Evolutionary conservation across 768 basidiomycete species (phyloP), one percentile per base, ranked within the genome.

Genomic region (Cytidiella melzeri): DNA sequence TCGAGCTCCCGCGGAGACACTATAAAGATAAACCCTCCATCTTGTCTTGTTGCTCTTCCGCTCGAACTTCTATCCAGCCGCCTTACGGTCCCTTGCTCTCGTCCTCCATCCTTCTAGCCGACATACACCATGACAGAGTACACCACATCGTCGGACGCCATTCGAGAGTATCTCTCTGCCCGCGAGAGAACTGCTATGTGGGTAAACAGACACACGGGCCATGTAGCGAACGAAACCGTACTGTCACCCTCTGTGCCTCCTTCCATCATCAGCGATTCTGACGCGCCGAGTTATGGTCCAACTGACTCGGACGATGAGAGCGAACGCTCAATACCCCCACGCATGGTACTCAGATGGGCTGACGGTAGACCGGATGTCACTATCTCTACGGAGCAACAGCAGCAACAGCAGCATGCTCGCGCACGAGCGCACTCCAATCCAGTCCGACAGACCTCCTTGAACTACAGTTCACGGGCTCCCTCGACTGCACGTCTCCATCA

Each of bases 321-420:
- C 54, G 55, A 62, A 13, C 68, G 67, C 51, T 76, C 75, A 0
- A 57, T 79, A 10, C 87, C 87, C 1, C 86, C 87, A 3, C 79
- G 76, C 57, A 86, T 89, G 83, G 66, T 87, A 51, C 66, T 88
- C 57, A 77, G 77, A 47, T 89, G 81, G 62, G 71, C 68, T 19
- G 80, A 84, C 59, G 84, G 87, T 2, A 63, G 80, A 34, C 74
- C 74, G 2, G 81, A 86, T 64, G 64, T 82, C 6, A 80, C 83
- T 28, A 82, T 87, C 58, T 74, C 78, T n/a, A 34, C 64, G 72
- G 44, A 51, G 57, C 18, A 39, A 41, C 26, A 26, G 20, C 15
- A 7, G 7, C n/a, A n/a, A n/a, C n/a, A n/a, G n/a, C n/a, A n/a
- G n/a, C 28, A 30, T 48, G 44, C 42, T 36, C 26, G 43, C 40